A percentile compares a stretch with the other conserved stretches of the same genome.
phyloP scores from a whole-genome alignment of 1,284 basidiomycete species.

The Schizophyllum commune region DNA sequence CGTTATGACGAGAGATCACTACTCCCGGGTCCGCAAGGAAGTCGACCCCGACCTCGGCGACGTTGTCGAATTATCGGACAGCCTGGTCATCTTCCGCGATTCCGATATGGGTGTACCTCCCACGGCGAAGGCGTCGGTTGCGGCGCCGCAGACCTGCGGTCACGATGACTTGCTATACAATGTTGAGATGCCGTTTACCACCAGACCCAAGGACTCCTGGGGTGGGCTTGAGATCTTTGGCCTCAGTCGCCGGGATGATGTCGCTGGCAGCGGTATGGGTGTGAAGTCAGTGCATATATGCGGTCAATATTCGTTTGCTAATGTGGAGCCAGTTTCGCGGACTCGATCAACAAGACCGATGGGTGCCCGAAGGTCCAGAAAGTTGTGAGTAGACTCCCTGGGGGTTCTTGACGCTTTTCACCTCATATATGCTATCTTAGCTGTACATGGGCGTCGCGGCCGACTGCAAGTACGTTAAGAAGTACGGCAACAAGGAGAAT shows the following conservation, averaged over 20 bases:
- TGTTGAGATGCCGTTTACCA: conserved; percentile 31
- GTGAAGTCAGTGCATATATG: conserved; percentile 39
- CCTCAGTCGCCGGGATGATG: conserved; percentile 45
- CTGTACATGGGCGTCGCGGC: conserved; percentile 83
- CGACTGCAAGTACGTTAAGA: conserved; percentile 73
- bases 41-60: conserved; percentile 31
- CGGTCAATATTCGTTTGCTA: conserved; percentile 5
- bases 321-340: conserved; percentile 45
- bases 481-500: conserved; percentile 53
- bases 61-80: conserved; percentile 34
- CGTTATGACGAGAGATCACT: conserved; percentile 67
- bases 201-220: conserved; percentile 46
- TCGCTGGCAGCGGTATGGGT: conserved; percentile 40
- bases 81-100: conserved; percentile 69
- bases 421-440: conserved; percentile 21
- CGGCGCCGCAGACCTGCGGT: conserved; percentile 41
- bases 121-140: conserved; percentile 12
- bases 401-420: conserved; percentile 8
- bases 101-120: conserved; percentile 41
- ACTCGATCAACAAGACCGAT: conserved; percentile 54
- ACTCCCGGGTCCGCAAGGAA: conserved; percentile 57
- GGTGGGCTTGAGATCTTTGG: conserved; percentile 10
- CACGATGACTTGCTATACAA: conserved; percentile 71
- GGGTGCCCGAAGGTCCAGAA: conserved; percentile 75
- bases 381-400: conserved; percentile 46